phyloP scores from a whole-genome alignment of 1,139 yeast species.

The Candida dubliniensis region DNA sequence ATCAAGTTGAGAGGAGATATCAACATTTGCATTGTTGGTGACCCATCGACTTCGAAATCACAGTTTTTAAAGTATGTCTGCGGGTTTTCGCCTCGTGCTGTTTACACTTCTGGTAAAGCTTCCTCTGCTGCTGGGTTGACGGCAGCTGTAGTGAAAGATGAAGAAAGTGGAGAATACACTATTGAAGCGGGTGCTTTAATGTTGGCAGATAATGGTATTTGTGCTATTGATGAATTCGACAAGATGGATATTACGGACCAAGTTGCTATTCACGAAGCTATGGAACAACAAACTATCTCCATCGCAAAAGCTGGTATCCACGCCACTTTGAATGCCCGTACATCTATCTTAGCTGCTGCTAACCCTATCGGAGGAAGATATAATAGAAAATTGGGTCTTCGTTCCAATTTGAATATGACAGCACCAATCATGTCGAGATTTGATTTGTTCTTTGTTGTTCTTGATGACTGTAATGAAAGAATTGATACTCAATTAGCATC shows the following conservation, averaged over 20 bases:
- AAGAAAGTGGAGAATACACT: slow-evolving; percentile 95
- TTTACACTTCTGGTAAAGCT: slow-evolving; percentile 97
- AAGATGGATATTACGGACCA: slow-evolving; percentile 96
- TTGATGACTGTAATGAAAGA: slow-evolving; percentile 92
- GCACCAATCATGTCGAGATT: slow-evolving; percentile 99
- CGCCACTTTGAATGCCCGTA: slow-evolving; percentile 94
- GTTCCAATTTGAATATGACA: slow-evolving; percentile 94
- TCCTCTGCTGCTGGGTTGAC: slow-evolving; percentile 99
- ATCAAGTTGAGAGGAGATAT: slow-evolving; percentile 96
- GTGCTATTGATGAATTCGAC: slow-evolving; percentile 98
- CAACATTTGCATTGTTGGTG: slow-evolving; percentile 95
- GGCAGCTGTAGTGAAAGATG: slow-evolving; percentile 97
- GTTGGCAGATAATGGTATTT: slow-evolving; percentile 98
- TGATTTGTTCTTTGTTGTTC: slow-evolving; percentile 89
- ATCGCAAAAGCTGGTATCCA: slow-evolving; percentile 98
- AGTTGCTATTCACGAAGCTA: slow-evolving; percentile 99
- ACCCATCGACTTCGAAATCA: slow-evolving; percentile 96
- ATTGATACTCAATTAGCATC: slow-evolving; percentile 87
- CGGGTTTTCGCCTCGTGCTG: slow-evolving; percentile 89
- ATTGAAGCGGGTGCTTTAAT: slow-evolving; percentile 98
- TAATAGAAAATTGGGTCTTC: slow-evolving; percentile 77
- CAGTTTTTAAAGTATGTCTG: slow-evolving; percentile 94
- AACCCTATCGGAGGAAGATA: slow-evolving; percentile 96
- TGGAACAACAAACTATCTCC: slow-evolving; percentile 98
- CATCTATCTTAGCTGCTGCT: slow-evolving; percentile 96